Evolutionary conservation across 108 stramenopile genomes (phyloP), one percentile per base, ranked within the genome.

Genomic region (Nitzschia inconspicua): DNA sequence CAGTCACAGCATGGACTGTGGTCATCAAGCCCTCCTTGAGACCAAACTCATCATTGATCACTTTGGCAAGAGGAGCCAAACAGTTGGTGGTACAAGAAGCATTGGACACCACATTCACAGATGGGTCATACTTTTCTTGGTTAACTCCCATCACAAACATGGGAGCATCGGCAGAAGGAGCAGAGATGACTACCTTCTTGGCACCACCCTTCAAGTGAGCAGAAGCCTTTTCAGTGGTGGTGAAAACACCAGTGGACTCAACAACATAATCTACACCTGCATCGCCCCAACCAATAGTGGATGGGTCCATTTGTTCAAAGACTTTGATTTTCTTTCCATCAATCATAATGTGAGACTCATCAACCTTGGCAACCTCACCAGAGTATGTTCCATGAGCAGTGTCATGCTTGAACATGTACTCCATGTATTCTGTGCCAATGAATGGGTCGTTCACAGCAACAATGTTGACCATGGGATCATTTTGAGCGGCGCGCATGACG

Each of bases 131-230:
- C 37, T 81, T 72, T 25, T 73, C 78, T 61, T 89, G 74, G 86
- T 98, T 98, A 35, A 98, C 98, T 55, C 98, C 98, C 81, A 96
- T 91, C 7, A 98, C 98, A 57, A 94, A 98, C 98, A 97, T 98
- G 32, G 98, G 98, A 18, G 96, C 95, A 76, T 93, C 91, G 25
- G 84, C 87, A 26, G 93, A 93, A 19, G 96, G 92, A 40, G 98
- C 98, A 27, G 94, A 95, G 83, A 98, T 93, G 63, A 98, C 70
- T 39, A 92, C 91, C 84, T 96, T 98, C 89, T 96, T 95, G 64
- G 95, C 96, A 28, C 97, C 97, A 42, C 95, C 98, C 20, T 72
- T 65, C 65, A 97, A 58, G 80, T 98, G 96, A 8, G 76, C 78
- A 36, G 77, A 79, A 27, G 95, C 95, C 72, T 86, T 90, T 14